Evolutionary conservation across 2,329 filamentous ascomycete species (phyloP).

Genomic region (Fusarium pilosicola): DNA sequence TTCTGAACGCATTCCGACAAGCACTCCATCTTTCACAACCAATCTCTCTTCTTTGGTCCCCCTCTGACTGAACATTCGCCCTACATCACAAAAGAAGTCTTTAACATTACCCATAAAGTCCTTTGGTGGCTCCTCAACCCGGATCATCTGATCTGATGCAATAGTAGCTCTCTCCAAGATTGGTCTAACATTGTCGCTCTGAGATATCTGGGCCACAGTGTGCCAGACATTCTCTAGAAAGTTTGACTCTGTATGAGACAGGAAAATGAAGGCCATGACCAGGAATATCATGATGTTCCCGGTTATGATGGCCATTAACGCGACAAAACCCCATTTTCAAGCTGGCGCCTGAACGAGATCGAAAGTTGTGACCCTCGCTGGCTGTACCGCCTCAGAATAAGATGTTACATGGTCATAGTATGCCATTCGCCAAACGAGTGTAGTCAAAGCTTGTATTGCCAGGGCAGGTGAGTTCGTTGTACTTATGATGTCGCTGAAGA

Average conservation of each 20-base stretch:
- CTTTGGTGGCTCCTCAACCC: background rate
- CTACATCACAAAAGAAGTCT: background rate
- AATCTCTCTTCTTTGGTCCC: background rate
- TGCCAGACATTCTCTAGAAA: background rate
- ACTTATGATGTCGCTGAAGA: background rate
- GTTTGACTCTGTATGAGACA: background rate
- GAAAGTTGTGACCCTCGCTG: background rate
- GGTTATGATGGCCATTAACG: background rate
- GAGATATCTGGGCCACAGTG: background rate
- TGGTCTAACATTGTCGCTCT: rapidly evolving
- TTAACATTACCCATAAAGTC: background rate
- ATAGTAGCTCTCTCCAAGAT: background rate
- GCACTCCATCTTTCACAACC: background rate
- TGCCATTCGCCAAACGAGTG: background rate
- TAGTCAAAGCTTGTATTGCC: background rate
- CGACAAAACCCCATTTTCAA: background rate
- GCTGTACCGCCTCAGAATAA: rapidly evolving
- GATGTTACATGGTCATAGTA: background rate
- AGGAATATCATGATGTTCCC: background rate
- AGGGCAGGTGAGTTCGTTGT: background rate
- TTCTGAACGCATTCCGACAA: background rate
- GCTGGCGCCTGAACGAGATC: background rate
- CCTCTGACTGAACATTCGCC: background rate
- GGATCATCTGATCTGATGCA: background rate
- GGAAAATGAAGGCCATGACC: background rate